These are phyloP conservation scores for Cetraspora pellucida DNA, from an alignment of 192 early-diverging fungal genomes.

Conservation along the genomic window DNA sequence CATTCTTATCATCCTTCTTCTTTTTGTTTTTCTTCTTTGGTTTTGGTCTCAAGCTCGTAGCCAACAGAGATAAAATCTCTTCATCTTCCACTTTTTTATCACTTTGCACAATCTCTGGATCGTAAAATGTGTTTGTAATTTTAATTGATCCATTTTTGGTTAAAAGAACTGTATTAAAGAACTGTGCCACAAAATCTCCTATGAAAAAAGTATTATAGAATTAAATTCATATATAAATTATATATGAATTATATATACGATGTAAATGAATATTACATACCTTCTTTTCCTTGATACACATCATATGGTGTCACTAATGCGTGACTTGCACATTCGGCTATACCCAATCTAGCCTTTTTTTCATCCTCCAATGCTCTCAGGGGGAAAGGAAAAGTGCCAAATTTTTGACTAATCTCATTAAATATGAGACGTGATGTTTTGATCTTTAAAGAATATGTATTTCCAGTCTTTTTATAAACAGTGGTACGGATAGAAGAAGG, in stretches of 20 bases:
- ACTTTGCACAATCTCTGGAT: constrained; percentile 74
- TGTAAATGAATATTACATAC: constrained; percentile 15
- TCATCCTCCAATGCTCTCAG: constrained; percentile 86
- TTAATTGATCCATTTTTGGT: constrained; percentile 84
- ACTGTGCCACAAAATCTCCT: constrained; percentile 81
- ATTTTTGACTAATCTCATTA: constrained; percentile 74
- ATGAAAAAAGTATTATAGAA: constrained; percentile 14
- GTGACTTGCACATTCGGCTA: constrained; percentile 86
- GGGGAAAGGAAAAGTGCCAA: constrained; percentile 88
- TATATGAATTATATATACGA: too few species aligned
- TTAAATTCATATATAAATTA: neutral
- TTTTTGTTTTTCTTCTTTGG: constrained; percentile 55
- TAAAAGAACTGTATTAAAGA: constrained; percentile 90
- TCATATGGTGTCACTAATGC: constrained; percentile 79
- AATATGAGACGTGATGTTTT: constrained; percentile 75
- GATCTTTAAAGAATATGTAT: constrained; percentile 85
- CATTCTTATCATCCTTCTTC: constrained; percentile 51
- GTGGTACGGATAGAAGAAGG: constrained; percentile 67
- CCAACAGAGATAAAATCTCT: constrained; percentile 74
- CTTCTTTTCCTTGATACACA: constrained; percentile 82
- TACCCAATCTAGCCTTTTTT: constrained; percentile 89
- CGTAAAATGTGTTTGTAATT: constrained; percentile 79
- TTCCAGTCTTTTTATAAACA: constrained; percentile 87
- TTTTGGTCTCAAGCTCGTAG: constrained; percentile 51
- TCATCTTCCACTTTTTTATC: constrained; percentile 87